Evolutionary conservation across 192 early-diverging fungal genomes (phyloP).

Genomic region (Coemansia sp.): DNA sequence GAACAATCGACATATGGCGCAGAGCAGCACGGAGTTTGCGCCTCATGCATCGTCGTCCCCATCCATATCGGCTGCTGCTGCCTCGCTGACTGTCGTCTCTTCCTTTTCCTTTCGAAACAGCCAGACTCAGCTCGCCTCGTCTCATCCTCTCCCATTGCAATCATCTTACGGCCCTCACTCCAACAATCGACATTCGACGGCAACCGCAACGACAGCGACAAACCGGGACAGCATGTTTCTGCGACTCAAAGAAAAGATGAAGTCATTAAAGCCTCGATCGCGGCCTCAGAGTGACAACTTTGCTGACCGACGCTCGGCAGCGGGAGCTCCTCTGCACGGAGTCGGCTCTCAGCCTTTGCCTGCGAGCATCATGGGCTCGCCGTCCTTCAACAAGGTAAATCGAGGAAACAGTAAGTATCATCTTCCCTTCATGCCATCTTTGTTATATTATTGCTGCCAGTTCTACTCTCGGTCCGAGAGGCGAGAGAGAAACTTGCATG

Average conservation of each 20-base stretch:
- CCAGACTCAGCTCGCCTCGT: slow-evolving; percentile 12
- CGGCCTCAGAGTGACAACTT: slow-evolving; percentile 51
- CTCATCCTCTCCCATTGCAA: slow-evolving; percentile 4
- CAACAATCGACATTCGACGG: slow-evolving; percentile 38
- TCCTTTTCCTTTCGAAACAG: slow-evolving; percentile 52
- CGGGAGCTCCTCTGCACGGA: slow-evolving; percentile 3
- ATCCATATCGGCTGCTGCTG: slow-evolving; percentile 39
- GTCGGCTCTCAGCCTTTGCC: slow-evolving; percentile 5
- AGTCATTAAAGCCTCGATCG: slow-evolving; percentile 45
- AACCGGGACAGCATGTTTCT: slow-evolving; percentile 56
- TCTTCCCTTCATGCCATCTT: neutral
- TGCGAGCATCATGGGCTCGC: slow-evolving; percentile 12
- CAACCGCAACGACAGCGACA: slow-evolving; percentile 12
- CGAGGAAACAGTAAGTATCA: slow-evolving; percentile 42
- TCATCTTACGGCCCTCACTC: slow-evolving; percentile 9
- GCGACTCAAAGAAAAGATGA: slow-evolving; percentile 55
- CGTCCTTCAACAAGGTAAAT: slow-evolving; percentile 20
- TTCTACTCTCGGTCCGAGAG: neutral
- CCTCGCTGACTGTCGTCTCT: slow-evolving; percentile 40
- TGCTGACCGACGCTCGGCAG: slow-evolving; percentile 23
- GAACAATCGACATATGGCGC: slow-evolving; percentile 29
- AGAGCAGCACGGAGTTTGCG: slow-evolving; percentile 37
- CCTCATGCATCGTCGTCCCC: slow-evolving; percentile 36
- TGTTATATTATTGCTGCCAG: neutral
- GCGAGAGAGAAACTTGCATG: neutral